Evolutionary conservation across 2,329 filamentous ascomycete genomes (phyloP).

Genomic region (Trichophyton verrucosum): DNA sequence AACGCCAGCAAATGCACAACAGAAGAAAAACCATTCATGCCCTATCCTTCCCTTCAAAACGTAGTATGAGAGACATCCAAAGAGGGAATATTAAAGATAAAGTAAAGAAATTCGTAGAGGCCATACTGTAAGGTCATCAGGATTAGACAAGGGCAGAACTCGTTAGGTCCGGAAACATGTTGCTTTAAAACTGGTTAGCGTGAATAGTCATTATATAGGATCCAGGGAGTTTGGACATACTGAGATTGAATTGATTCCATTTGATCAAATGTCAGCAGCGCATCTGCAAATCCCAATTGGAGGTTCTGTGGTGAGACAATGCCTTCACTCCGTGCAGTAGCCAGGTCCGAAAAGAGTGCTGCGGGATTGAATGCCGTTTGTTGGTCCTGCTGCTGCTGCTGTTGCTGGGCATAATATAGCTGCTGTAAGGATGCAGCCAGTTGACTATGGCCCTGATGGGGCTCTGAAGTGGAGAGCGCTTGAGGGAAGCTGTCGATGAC

Average conservation of each 20-base stretch:
- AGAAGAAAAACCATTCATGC: background rate
- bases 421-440: background rate
- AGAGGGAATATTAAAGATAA: background rate
- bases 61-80: background rate
- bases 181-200: background rate
- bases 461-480: background rate
- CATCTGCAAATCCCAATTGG: background rate
- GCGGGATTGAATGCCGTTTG: background rate
- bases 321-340: background rate
- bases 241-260: background rate
- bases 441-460: background rate
- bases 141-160: background rate
- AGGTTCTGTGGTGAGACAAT: background rate
- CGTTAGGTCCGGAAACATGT: background rate
- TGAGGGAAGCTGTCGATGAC: background rate
- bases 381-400: background rate
- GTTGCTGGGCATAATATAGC: background rate
- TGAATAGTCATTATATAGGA: too few relatives aligned
- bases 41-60: background rate
- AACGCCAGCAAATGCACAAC: background rate
- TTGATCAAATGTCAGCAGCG: background rate
- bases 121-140: background rate
- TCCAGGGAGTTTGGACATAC: background rate
- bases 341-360: background rate
- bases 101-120: background rate